Evolutionary conservation across 2,329 filamentous ascomycete genomes (phyloP).

Genomic region (Aureobasidium lini): DNA sequence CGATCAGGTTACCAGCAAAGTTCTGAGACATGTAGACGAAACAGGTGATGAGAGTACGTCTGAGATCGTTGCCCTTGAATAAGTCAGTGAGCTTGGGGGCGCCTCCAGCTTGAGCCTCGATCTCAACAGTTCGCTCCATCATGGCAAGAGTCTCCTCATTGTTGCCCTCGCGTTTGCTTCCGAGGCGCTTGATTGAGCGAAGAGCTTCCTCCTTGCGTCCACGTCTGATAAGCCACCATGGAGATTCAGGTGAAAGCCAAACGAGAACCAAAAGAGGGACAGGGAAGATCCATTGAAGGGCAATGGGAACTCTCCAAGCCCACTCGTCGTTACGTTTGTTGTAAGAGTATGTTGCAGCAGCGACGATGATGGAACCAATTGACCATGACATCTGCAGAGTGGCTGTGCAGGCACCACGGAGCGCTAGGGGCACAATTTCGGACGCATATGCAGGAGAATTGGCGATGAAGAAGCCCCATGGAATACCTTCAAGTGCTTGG

Average conservation of each 20-base stretch:
- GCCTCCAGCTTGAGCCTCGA: conserved; percentile 47
- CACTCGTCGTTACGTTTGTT: conserved; percentile 28
- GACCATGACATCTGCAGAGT: conserved; percentile 62
- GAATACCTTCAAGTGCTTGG: conserved; percentile 54
- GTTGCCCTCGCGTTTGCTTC: conserved; percentile 33
- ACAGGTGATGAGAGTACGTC: conserved; percentile 49
- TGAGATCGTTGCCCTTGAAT: conserved; percentile 47
- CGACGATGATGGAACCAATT: conserved; percentile 54
- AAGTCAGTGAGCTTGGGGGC: conserved; percentile 45
- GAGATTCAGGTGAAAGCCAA: conserved; percentile 44
- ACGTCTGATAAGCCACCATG: conserved; percentile 49
- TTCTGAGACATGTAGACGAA: conserved; percentile 54
- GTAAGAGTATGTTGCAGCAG: conserved; percentile 49
- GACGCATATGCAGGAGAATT: conserved; percentile 56
- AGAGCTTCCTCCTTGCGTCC: conserved; percentile 39
- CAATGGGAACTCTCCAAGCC: conserved; percentile 46
- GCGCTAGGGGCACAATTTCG: conserved; percentile 53
- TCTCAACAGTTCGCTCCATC: conserved; percentile 45
- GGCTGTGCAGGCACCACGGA: conserved; percentile 53
- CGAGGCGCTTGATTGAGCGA: conserved; percentile 43
- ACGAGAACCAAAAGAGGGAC: conserved; percentile 44
- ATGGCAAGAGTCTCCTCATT: conserved; percentile 43
- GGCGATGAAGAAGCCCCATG: conserved; percentile 60
- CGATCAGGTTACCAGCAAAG: conserved; percentile 54
- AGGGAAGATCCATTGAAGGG: conserved; percentile 53